Conservation (phyloP, 139 green algal genomes). For the Raphidocelis subcapitata region DNA sequence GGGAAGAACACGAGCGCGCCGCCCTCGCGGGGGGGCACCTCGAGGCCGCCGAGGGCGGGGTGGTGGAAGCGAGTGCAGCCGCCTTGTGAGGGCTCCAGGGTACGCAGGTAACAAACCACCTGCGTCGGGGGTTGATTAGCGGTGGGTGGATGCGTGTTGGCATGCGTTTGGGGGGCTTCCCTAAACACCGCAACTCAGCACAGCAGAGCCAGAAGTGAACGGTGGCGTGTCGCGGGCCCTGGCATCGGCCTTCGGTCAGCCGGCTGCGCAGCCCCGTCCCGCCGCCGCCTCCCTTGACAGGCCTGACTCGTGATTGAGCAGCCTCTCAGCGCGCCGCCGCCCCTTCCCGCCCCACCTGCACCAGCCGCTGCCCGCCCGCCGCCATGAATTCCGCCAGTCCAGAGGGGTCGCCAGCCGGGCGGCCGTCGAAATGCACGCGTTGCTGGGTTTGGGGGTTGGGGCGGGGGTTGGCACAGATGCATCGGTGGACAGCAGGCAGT, state of each 20-base stretch:
- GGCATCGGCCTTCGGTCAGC: too few species aligned
- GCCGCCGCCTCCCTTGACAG: too few species aligned
- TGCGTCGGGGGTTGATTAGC: too few species aligned
- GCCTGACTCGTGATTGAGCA: too few species aligned
- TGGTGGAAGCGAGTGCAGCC: slow-evolving; percentile 18
- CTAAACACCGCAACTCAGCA: too few species aligned
- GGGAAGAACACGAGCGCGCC: slow-evolving; percentile 22
- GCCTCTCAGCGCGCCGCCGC: too few species aligned
- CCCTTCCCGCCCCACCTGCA: slow-evolving; percentile 6
- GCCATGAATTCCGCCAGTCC: neutral
- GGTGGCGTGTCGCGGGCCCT: too few species aligned
- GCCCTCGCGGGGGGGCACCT: slow-evolving; percentile 4
- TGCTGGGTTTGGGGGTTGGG: slow-evolving; percentile 1
- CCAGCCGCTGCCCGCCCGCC: slow-evolving; percentile 17
- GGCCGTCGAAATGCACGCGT: slow-evolving; percentile 12
- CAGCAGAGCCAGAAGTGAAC: too few species aligned
- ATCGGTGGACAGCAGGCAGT: neutral
- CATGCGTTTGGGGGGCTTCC: too few species aligned
- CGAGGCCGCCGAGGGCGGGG: neutral
- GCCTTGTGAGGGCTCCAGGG: neutral
- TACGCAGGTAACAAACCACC: slow-evolving; percentile 9
- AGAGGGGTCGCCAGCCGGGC: slow-evolving; percentile 13
- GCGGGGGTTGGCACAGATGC: neutral
- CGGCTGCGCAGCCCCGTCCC: too few species aligned
- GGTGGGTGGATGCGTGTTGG: too few species aligned